phyloP scores from a whole-genome alignment of 2,329 filamentous ascomycete species.

The Fusarium sp. region DNA sequence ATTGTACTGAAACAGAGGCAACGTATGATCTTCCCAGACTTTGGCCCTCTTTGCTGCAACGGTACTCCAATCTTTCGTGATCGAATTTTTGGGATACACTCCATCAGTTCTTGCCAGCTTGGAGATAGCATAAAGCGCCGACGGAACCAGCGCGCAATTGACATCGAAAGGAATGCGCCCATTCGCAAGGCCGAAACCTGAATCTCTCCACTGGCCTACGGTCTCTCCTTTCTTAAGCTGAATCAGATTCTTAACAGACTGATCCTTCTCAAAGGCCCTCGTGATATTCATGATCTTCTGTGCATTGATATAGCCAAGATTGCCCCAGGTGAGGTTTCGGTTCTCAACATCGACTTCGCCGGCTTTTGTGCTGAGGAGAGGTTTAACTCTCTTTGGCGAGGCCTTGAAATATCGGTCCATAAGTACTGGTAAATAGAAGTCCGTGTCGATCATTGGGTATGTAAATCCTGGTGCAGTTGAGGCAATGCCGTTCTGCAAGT shows the following conservation, averaged over 20 bases:
- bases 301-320: conserved; percentile 67
- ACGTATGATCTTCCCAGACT: conserved; percentile 74
- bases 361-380: conserved; percentile 61
- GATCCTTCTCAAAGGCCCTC: conserved; percentile 67
- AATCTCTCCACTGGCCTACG: conserved; percentile 77
- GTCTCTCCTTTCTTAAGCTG: conserved; percentile 67
- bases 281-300: conserved; percentile 72
- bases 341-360: conserved; percentile 65
- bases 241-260: conserved; percentile 69
- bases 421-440: conserved; percentile 72
- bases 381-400: conserved; percentile 54
- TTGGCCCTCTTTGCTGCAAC: conserved; percentile 66
- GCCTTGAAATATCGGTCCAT: conserved; percentile 72
- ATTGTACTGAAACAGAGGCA: conserved; percentile 68
- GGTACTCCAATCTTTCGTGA: conserved; percentile 58
- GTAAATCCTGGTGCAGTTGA: conserved; percentile 69
- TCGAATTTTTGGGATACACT: conserved; percentile 63
- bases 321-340: conserved; percentile 65
- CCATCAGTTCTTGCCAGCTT: conserved; percentile 62
- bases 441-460: conserved; percentile 75
- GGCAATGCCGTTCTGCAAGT: conserved; percentile 66
- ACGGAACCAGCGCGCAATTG: conserved; percentile 74
- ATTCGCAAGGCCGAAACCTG: conserved; percentile 71
- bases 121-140: conserved; percentile 72
- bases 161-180: conserved; percentile 77